A percentile compares a stretch with the other conserved stretches of the same genome.
These are phyloP conservation scores for Grosmannia serpens DNA, from an alignment of 2,329 filamentous ascomycete genomes.

Conservation along the genomic window DNA sequence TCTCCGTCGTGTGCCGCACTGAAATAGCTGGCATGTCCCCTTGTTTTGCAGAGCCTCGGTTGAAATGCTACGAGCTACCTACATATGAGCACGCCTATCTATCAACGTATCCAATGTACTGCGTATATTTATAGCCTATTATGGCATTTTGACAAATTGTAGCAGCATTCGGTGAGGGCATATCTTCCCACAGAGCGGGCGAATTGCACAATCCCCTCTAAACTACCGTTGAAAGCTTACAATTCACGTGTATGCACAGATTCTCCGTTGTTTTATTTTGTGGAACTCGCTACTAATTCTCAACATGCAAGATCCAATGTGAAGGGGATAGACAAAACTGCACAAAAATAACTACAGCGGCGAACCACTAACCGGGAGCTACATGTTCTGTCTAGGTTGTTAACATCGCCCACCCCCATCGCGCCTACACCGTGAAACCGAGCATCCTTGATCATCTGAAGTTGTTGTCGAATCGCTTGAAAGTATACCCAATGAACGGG, in stretches of 20 bases:
- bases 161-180: too few relatives aligned
- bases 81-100: too few relatives aligned
- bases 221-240: too few relatives aligned
- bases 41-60: background rate
- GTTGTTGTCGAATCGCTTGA: slow-evolving; percentile 85
- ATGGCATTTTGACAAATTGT: background rate
- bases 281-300: background rate
- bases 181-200: too few relatives aligned
- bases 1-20: background rate
- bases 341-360: background rate
- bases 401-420: background rate
- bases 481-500: slow-evolving; percentile 93
- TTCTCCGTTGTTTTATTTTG: background rate
- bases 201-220: background rate
- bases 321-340: background rate
- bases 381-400: background rate
- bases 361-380: background rate
- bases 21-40: too few relatives aligned
- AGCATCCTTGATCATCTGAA: slow-evolving; percentile 33
- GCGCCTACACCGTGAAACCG: background rate
- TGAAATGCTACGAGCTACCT: background rate
- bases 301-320: background rate
- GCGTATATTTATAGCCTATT: too few relatives aligned
- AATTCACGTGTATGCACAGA: background rate
- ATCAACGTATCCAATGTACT: too few relatives aligned